Percentiles rank a stretch among this genome's conserved stretches.
Conservation (phyloP, 2,329 filamentous ascomycete genomes). For the Elsinoe fawcettii region DNA sequence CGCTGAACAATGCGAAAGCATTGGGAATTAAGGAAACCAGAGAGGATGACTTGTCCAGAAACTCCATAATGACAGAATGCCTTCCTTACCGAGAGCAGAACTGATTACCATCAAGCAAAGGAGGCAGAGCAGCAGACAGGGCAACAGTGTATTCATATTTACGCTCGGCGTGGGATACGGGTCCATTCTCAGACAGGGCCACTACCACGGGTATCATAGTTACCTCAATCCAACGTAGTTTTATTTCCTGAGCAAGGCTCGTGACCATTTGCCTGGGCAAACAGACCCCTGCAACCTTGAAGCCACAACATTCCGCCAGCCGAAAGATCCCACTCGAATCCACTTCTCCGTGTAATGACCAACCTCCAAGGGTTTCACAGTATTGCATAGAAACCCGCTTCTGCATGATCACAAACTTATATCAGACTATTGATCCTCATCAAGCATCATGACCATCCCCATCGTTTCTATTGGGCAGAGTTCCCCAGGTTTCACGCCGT, state of each 20-base stretch:
- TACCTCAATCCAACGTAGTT: neutral
- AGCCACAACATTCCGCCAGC: neutral
- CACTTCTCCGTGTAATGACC: neutral
- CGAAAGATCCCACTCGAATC: neutral
- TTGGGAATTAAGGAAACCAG: neutral
- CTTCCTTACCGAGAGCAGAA: conserved; percentile 5
- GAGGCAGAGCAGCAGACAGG: neutral
- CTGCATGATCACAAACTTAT: neutral
- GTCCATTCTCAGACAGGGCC: neutral
- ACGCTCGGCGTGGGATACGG: neutral
- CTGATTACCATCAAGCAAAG: neutral
- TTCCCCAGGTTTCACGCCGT: neutral
- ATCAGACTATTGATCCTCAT: neutral
- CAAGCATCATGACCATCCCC: neutral
- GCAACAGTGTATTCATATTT: neutral
- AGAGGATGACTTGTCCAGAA: neutral
- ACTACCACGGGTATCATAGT: neutral
- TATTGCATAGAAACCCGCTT: too few species aligned
- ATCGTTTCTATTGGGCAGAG: neutral
- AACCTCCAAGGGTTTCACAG: neutral
- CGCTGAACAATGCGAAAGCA: conserved; percentile 1
- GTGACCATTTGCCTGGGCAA: conserved; percentile 7
- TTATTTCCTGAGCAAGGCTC: neutral
- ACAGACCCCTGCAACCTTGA: conserved; percentile 2
- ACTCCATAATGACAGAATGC: conserved; percentile 10